A percentile compares a stretch with the other conserved stretches of the same genome.
Evolutionary conservation across 2,329 filamentous ascomycete genomes (phyloP).

Genomic region (Aspergillus hortae): DNA sequence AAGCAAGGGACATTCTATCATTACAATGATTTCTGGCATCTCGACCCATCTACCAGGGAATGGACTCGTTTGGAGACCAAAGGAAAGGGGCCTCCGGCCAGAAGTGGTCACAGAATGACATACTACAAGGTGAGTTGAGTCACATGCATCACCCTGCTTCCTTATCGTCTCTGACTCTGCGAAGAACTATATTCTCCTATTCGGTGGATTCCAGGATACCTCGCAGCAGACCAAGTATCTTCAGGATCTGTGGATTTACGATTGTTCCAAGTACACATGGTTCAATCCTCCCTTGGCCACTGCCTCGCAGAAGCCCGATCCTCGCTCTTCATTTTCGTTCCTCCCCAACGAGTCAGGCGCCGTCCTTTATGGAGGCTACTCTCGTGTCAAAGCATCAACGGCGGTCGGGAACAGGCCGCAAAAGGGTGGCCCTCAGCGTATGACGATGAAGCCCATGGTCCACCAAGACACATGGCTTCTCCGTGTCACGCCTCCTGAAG

Average conservation of each 20-base stretch:
- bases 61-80: slow-evolving; percentile 85
- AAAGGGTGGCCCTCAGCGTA: slow-evolving; percentile 59
- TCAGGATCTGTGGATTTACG: slow-evolving; percentile 91
- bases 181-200: slow-evolving; percentile 84
- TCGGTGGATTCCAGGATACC: slow-evolving; percentile 96
- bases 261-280: slow-evolving; percentile 85
- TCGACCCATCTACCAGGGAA: slow-evolving; percentile 79
- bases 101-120: slow-evolving; percentile 93
- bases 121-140: slow-evolving; percentile 67
- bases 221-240: slow-evolving; percentile 93
- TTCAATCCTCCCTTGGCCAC: slow-evolving; percentile 70
- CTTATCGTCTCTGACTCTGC: not conserved
- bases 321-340: slow-evolving; percentile 86
- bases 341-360: slow-evolving; percentile 87
- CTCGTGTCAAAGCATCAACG: slow-evolving; percentile 72
- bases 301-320: slow-evolving; percentile 81
- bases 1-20: slow-evolving; percentile 99
- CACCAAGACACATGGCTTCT: slow-evolving; percentile 96
- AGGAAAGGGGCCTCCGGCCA: slow-evolving; percentile 70
- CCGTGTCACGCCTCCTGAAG: slow-evolving; percentile 67
- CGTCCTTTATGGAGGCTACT: slow-evolving; percentile 90
- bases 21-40: slow-evolving; percentile 96
- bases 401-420: slow-evolving; percentile 56
- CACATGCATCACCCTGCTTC: not conserved
- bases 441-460: slow-evolving; percentile 78